Conservation (phyloP, 192 early-diverging fungal genomes). For the Rhizophlyctis rosea region DNA sequence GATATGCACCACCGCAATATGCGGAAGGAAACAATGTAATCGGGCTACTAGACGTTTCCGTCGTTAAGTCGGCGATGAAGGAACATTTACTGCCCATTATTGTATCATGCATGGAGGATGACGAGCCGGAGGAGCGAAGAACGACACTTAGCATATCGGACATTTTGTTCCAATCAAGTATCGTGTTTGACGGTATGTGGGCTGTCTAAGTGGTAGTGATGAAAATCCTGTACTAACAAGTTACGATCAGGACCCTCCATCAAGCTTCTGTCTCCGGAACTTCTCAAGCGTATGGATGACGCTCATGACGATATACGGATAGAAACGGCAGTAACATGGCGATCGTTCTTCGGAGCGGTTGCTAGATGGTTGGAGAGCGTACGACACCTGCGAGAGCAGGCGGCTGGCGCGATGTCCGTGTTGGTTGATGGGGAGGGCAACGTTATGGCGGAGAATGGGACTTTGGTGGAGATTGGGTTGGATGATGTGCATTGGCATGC, state of each 20-base stretch:
- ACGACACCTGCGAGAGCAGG: conserved; percentile 1
- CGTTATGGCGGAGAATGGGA: conserved; percentile 7
- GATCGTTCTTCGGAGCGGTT: conserved; percentile 30
- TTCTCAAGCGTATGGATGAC: conserved; percentile 58
- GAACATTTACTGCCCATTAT: conserved; percentile 29
- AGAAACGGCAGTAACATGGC: conserved; percentile 15
- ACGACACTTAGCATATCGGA: conserved; percentile 22
- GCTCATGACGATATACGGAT: conserved; percentile 49
- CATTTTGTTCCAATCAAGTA: background rate
- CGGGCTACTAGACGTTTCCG: conserved; percentile 2
- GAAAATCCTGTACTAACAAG: conserved; percentile 2
- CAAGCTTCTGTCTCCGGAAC: conserved; percentile 53
- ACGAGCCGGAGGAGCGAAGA: conserved; percentile 29
- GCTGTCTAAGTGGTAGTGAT: background rate
- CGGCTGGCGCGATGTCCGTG: conserved; percentile 10
- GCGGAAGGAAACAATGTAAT: background rate
- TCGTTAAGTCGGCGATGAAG: conserved; percentile 5
- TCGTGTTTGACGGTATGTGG: conserved; percentile 23
- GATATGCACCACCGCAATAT: background rate
- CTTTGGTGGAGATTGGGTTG: conserved; percentile 39
- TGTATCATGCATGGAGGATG: conserved; percentile 44
- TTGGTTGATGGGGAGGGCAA: conserved; percentile 12
- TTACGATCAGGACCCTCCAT: conserved; percentile 24
- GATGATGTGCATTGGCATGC: conserved; percentile 50
- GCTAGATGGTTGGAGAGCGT: conserved; percentile 20